Evolutionary conservation across 176 grass and related monocot genomes (phyloP), one percentile per base, ranked within the genome.

Genomic region (Lolium rigidum): DNA sequence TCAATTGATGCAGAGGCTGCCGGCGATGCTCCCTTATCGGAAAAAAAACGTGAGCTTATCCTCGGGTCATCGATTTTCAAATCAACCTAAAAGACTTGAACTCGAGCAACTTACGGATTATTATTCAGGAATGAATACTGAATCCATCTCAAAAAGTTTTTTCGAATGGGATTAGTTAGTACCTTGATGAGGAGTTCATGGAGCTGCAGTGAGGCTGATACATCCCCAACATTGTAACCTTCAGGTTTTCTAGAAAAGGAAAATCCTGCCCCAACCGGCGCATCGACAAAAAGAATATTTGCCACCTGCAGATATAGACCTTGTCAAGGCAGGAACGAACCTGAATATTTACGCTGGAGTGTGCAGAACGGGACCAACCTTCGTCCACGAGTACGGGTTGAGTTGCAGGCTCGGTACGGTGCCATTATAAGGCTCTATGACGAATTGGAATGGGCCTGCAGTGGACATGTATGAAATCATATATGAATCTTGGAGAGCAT

Each of bases 211-310:
- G 84, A 56, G 24, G 86, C 9, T 0, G 67, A 72, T 1, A 71
- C 21, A 6, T 94, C 94, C 26, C 86, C 83, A 57, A 90, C 87
- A 6, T 92, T 31, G 25, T 97, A 94, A 17, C 94, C 94, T 86
- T 92, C 57, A 9, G 71, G 21, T 13, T 79, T 26, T 82, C 51
- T 59, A 0, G 94, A 90, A 22, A 86, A 97, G 35, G 94, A 94
- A 70, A 94, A 97, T 6, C 89, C 92, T 4, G 91, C 84, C 17
- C 94, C 91, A 17, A 93, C 87, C 0, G 91, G 94, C 0, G 94
- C 88, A 92, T 97, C 91, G 3, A 97, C n/a, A 18, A 97, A 97
- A 10, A 97, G 85, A 5, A 90, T 71, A 83, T 77, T 87, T 62
- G 92, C 76, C 13, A 84, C 75, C 94, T 97, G 80, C 41, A 43